Base-by-base conservation (phyloP, 306 rosid genomes). In the Rosa multiflora region DNA sequence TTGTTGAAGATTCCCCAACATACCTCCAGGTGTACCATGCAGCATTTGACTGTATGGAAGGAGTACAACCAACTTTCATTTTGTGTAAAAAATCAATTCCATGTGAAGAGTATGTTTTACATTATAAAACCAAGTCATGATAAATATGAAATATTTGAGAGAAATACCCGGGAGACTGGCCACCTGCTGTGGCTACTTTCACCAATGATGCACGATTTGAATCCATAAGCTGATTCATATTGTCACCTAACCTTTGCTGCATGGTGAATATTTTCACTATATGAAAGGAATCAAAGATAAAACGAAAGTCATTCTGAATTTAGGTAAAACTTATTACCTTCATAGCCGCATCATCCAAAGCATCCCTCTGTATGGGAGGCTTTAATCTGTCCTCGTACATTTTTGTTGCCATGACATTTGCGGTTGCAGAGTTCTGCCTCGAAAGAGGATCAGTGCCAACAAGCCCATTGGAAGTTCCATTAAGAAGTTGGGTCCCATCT, bases 101-200 rank as follows among this genome's bases (percentile, higher is more conserved):
- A 49, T 64, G 21, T 37, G 52, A 21, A 59, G 26, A 58, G 46
- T 72, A 66, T 40, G 52, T 67, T 64, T 63, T 53, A 68, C 4
- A 59, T 47, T 61, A 70, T 64, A 61, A 26, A 51, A 74, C 78
- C 21, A 78, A 80, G 79, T 43, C 69, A 72, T 55, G 29, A 47
- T 8, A 59, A 17, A 29, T 55, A 59, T 64, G 21, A 58, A 66
- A 71, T 56, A 32, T 81, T 70, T 1, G 73, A 43, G 68, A 84
- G 73, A 82, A 48, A 61, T 68, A 94, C 98, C 98, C 88, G 35
- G 88, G 56, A 90, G 89, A 78, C 73, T 75, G 92, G 82, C 89
- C 93, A 78, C 76, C 82, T 72, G 80, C 75, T 23, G 85, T 66
- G 72, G 80, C 49, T 69, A 80, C 88, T 76, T 89, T 89, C 78